A percentile compares a stretch with the other conserved stretches of the same genome.
phyloP scores from a whole-genome alignment of 805 yeast species.

The Dipodascus albidus region DNA sequence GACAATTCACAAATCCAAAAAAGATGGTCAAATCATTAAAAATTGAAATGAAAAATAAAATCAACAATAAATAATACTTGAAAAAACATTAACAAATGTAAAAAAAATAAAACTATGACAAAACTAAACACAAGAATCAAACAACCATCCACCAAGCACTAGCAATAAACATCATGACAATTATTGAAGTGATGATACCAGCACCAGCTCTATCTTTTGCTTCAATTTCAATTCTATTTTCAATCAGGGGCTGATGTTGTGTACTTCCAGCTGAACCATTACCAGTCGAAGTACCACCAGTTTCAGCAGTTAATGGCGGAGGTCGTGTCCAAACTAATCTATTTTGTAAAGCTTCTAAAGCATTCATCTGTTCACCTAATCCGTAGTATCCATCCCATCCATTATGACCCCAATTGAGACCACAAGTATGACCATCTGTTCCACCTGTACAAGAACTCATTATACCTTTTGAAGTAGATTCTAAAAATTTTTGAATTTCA shows the following conservation, averaged over 20 bases:
- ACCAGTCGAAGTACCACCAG: slow-evolving; percentile 66
- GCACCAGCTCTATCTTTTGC: slow-evolving; percentile 79
- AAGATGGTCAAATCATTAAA: too few relatives aligned
- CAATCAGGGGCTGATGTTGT: slow-evolving; percentile 13
- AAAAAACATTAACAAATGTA: too few relatives aligned
- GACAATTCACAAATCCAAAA: too few relatives aligned
- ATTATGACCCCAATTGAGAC: slow-evolving; percentile 50
- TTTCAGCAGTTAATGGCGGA: slow-evolving; percentile 49
- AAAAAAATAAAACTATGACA: too few relatives aligned
- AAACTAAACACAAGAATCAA: slow-evolving; percentile 6
- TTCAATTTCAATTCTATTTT: slow-evolving; percentile 31
- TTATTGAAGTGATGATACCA: slow-evolving; percentile 71
- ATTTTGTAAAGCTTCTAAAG: slow-evolving; percentile 51
- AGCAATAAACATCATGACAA: slow-evolving; percentile 47
- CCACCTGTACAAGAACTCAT: slow-evolving; percentile 77
- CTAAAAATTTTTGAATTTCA: slow-evolving; percentile 34
- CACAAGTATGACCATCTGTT: slow-evolving; percentile 71
- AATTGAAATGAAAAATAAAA: too few relatives aligned
- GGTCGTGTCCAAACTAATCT: slow-evolving; percentile 27
- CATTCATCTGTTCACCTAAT: slow-evolving; percentile 76
- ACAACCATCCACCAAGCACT: slow-evolving; percentile 67
- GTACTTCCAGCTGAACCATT: slow-evolving; percentile 58
- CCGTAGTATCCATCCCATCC: slow-evolving; percentile 64
- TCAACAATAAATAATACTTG: too few relatives aligned
- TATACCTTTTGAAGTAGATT: slow-evolving; percentile 54